Evolutionary conservation across 2,329 filamentous ascomycete species (phyloP), one percentile per base, ranked within the genome.

Genomic region (Neonectria faginata): DNA sequence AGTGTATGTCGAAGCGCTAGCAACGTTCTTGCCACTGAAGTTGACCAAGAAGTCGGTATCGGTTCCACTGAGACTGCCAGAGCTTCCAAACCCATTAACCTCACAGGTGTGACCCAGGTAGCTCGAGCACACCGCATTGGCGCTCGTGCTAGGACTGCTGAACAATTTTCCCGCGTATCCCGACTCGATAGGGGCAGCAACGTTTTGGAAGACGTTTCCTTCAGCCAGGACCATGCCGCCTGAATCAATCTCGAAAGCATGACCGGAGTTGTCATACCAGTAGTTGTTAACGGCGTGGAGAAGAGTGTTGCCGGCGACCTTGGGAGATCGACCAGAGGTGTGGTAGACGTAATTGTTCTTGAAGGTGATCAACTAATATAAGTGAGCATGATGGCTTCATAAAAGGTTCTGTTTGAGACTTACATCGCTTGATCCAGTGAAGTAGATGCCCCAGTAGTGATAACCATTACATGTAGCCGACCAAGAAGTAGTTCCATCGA

Each of bases 211-310:
- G 25, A 84, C 78, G 68, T 86, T 87, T 44, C 85, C 86, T 75
- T 88, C 86, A 2, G 83, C 82, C 18, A 88, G 77, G 33, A 86
- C 80, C 67, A 79, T 78, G 52, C 72, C 78, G 29, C 79, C 80
- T 8, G 71, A 29, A 41, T 77, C 78, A 53, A 81, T 72, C 73
- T 86, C 86, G 72, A 88, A 87, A 10, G 85, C 84, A 75, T 88
- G 86, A 33, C 83, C 83, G 16, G 75, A 72, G 75, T 82, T 84
- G 72, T 82, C 79, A 71, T 85, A 81, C 79, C 81, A 88, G 81
- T 86, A 87, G 80, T 88, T 88, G 82, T 88, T 88, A 70, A 86
- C 84, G 20, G 84, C 84, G 75, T 88, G 86, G 42, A 88, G 74
- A 8, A 79, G 77, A 33, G 87, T 80, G 44, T 85, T 85, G 75